Percentiles rank a stretch among this genome's conserved stretches.
phyloP scores from a whole-genome alignment of 257 asterid genomes.

The Orobanche coerulescens region DNA sequence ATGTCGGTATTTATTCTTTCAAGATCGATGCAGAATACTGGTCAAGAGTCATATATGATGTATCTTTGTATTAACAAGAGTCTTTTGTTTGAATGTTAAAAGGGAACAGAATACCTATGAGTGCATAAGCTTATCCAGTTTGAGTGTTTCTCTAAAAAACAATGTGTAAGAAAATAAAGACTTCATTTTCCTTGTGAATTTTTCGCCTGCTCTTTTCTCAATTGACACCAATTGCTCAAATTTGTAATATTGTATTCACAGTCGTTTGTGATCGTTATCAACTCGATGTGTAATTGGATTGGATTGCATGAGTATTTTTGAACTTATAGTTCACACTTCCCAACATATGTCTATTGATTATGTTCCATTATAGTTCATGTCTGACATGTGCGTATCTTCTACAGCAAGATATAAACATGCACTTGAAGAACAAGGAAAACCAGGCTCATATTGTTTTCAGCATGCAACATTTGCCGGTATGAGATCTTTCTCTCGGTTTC shows the following conservation, averaged over 20 bases:
- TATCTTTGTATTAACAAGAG: no score
- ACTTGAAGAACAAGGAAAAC: conserved; percentile 60
- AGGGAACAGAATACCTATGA: background rate
- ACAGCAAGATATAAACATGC: no score
- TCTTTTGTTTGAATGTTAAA: background rate
- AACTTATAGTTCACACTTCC: no score
- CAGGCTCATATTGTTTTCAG: conserved; percentile 75
- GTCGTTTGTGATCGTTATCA: conserved; percentile 10
- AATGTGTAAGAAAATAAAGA: no score
- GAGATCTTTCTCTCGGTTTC: background rate
- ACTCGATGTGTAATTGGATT: background rate
- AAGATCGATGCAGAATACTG: no score
- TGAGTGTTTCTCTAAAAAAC: background rate
- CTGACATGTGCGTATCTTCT: conserved; percentile 13
- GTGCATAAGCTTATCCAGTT: background rate
- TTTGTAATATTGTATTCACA: no score
- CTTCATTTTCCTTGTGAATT: no score
- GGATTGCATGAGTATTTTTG: background rate
- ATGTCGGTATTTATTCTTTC: no score
- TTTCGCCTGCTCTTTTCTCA: no score
- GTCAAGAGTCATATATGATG: no score
- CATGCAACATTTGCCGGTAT: conserved; percentile 88
- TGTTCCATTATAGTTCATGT: conserved; percentile 4
- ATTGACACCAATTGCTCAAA: no score
- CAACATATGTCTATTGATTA: background rate